Base-by-base conservation (phyloP, 495 filamentous ascomycete species). In the Tuber calosporum region DNA sequence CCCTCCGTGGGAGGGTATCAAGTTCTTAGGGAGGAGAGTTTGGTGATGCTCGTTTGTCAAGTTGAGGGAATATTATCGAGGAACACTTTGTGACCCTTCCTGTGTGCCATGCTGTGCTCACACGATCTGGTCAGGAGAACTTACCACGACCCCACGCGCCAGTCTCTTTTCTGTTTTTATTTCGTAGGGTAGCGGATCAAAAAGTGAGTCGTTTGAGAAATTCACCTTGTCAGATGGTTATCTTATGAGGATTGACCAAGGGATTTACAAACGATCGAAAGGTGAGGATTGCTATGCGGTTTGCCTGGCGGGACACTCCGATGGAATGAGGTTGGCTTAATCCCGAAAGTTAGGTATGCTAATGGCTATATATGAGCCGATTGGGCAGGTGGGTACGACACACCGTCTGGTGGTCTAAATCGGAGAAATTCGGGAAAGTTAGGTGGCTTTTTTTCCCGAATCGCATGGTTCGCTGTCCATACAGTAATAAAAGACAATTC, bases 341-440 rank as follows among this genome's bases (percentile, higher is more conserved):
- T 62, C 17, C 26, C 26, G 53, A 34, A 62, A 15, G 3, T 34
- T 19, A 2, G 53, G 53, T 62, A 62, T 34, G 9, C 22, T 30
- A 17, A 58, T 58, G n/a, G 5, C n/a, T n/a, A 30, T 15, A 34
- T 15, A 19, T 34, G 53, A 62, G n/a, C 53, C 2, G 30, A 34
- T 34, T 62, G 6, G 53, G 45, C n/a, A 53, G 45, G 45, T 3
- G 11, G n/a, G n/a, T n/a, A n/a, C n/a, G n/a, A n/a, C n/a, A n/a
- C n/a, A n/a, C n/a, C n/a, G n/a, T n/a, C n/a, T 8, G 53, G 53
- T 17, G 34, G 53, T 30, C 34, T 26, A 34, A 6, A 62, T 62
- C 53, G 53, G 53, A 17, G 53, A 34, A 62, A 62, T 62, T 62
- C 53, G 53, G 53, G n/a, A n/a, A n/a, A n/a, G n/a, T n/a, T n/a